Evolutionary conservation across 257 asterid genomes (phyloP).

Genomic region (Knoxia roxburghii): DNA sequence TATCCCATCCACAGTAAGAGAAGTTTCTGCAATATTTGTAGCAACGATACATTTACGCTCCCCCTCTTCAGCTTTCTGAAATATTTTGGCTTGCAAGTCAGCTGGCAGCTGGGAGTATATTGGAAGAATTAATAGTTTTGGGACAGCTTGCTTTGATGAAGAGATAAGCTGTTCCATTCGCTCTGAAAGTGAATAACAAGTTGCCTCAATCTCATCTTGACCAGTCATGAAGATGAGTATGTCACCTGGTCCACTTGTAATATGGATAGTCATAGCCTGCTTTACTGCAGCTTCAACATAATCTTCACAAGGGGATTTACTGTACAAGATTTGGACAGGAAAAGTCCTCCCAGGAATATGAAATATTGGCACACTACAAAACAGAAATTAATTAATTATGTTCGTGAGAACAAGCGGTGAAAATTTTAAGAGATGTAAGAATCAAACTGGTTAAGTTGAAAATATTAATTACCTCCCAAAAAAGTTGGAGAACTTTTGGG

Average conservation of each 20-base stretch:
- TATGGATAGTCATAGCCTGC: slow-evolving; percentile 90
- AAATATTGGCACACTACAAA: slow-evolving; percentile 85
- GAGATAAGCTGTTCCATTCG: slow-evolving; percentile 82
- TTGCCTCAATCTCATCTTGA: slow-evolving; percentile 97
- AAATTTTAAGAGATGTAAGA: not conserved
- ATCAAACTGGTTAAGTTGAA: slow-evolving; percentile 5
- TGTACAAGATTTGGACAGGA: slow-evolving; percentile 69
- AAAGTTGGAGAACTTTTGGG: slow-evolving; percentile 80
- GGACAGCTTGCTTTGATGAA: slow-evolving; percentile 63
- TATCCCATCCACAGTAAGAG: slow-evolving; percentile 90
- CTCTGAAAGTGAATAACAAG: slow-evolving; percentile 82
- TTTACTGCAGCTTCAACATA: slow-evolving; percentile 96
- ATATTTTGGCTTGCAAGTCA: slow-evolving; percentile 91
- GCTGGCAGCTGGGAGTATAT: slow-evolving; percentile 98
- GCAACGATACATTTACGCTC: slow-evolving; percentile 96
- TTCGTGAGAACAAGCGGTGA: not conserved
- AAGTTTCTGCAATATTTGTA: slow-evolving; percentile 94
- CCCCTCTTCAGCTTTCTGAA: slow-evolving; percentile 90
- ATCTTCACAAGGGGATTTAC: slow-evolving; percentile 92
- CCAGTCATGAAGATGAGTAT: slow-evolving; percentile 98
- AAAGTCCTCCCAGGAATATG: slow-evolving; percentile 96
- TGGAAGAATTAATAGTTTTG: slow-evolving; percentile 84
- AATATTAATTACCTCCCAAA: slow-evolving; percentile 70
- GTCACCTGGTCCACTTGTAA: slow-evolving; percentile 92
- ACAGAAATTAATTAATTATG: slow-evolving; percentile 3